Evolutionary conservation across 78 protist species (phyloP), one percentile per base, ranked within the genome.

Genomic region (Bigelowiella natans): DNA sequence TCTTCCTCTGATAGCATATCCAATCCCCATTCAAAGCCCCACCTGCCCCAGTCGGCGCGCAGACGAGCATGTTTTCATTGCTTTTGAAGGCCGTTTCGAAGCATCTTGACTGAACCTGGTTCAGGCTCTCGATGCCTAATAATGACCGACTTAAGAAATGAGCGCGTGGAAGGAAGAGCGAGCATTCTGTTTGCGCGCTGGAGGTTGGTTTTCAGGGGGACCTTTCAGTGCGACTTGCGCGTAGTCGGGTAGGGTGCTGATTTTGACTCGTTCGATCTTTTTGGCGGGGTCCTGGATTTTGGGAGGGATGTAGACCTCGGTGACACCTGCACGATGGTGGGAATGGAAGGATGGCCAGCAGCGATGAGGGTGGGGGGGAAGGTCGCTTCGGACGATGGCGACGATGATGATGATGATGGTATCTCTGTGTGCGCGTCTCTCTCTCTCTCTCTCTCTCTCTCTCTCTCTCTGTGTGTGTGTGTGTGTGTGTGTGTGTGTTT

Each of bases 1-100:
- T n/a, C n/a, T n/a, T n/a, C n/a, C n/a, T n/a, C n/a, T n/a, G n/a
- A n/a, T n/a, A n/a, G n/a, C n/a, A n/a, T n/a, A n/a, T n/a, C n/a
- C n/a, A n/a, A n/a, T n/a, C n/a, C n/a, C n/a, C n/a, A n/a, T n/a
- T n/a, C n/a, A n/a, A n/a, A n/a, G n/a, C n/a, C n/a, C n/a, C n/a
- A n/a, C n/a, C n/a, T 29, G 99, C 97, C 31, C 95, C 95, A 0
- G 99, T 99, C 28, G 99, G 99, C 1, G 99, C 99, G 83, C 99
- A 97, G 2, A 99, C 36, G 40, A 99, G 94, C 85, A 99, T 39
- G 94, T 98, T 97, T 2, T 95, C 97, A 31, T 86, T 89, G 0
- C 89, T n/a, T 26, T 39, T 34, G 40, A 98, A 91, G 2, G 99
- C 98, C 3, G 93, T 36, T 29, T 91, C 28, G 88, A 37, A 73